Evolutionary conservation across 169 alveolate species (phyloP), one percentile per base, ranked within the genome.

Genomic region (Condylostoma magnum): DNA sequence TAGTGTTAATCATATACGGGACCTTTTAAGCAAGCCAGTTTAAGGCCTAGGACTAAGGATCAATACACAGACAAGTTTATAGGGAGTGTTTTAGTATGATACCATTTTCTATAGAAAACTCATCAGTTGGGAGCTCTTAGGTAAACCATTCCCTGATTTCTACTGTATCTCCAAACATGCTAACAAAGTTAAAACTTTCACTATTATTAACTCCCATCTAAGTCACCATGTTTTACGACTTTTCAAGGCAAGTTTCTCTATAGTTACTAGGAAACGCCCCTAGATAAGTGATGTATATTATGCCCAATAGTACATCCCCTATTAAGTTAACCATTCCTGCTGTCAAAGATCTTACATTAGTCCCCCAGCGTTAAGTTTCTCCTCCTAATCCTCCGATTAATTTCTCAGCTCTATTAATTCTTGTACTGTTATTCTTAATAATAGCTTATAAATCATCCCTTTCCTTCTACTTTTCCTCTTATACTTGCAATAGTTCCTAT

Each of bases 361-460:
- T 70, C 20, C 91, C 83, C 97, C 97, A 93, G 56, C 97, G 76
- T 44, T 79, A 76, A 68, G 88, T 93, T 75, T 93, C 97, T 25
- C 93, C 94, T 25, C 84, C 87, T 38, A 93, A 71, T 48, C 93
- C 91, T 57, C 84, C 83, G 8, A 91, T 90, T 27, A 93, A 69
- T 68, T 90, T 90, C 60, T 84, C 83, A 2, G 97, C 97, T 77
- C 97, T 79, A 36, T 84, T 91, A 28, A 93, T 78, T 63, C 89
- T 90, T 50, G 60, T 90, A 70, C 80, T 80, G 27, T 81, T 79
- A 83, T 85, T 85, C 0, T 74, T 51, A 46, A 75, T 55, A 28
- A 81, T 84, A 43, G 73, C 78, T 86, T 92, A 85, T 31, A 94
- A 87, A 71, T 85, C 80, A 57, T 93, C 96, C 67, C 89, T 91